Evolutionary conservation across 352 stramenopile genomes (phyloP).

Genomic region (Plasmopara viticola): DNA sequence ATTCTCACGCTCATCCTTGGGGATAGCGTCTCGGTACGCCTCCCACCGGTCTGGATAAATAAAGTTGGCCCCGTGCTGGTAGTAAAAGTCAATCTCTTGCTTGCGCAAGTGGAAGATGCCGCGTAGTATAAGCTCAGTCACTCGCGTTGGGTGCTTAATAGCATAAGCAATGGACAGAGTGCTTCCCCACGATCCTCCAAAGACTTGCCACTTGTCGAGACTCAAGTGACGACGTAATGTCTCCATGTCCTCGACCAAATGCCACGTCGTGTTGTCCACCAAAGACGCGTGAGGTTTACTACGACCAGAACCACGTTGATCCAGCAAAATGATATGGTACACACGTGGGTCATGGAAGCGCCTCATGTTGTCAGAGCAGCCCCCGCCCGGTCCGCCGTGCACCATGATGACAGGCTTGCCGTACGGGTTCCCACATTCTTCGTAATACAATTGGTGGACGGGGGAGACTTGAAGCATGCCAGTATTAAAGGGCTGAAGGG

Average conservation of each 20-base stretch:
- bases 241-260: constrained; percentile 93
- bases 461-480: constrained; percentile 77
- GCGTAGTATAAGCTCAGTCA: constrained; percentile 87
- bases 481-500: constrained; percentile 74
- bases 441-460: constrained; percentile 87
- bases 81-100: constrained; percentile 92
- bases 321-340: constrained; percentile 91
- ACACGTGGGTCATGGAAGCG: constrained; percentile 89
- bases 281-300: constrained; percentile 83
- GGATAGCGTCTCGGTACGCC: constrained; percentile 82
- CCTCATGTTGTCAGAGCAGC: constrained; percentile 83
- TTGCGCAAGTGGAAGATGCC: constrained; percentile 90
- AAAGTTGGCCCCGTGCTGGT: constrained; percentile 84
- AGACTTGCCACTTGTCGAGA: constrained; percentile 90
- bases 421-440: constrained; percentile 83
- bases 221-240: constrained; percentile 74
- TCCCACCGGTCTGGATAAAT: constrained; percentile 90
- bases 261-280: constrained; percentile 89
- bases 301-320: constrained; percentile 89
- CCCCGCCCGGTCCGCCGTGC: constrained; percentile 89
- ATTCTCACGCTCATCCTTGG: constrained; percentile 71
- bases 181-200: constrained; percentile 93
- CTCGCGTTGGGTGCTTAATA: constrained; percentile 70
- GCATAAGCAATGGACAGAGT: constrained; percentile 92
- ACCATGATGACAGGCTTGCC: constrained; percentile 91